Evolutionary conservation across 2,329 filamentous ascomycete genomes (phyloP), one percentile per base, ranked within the genome.

Genomic region (Chaetothyriales sp.): DNA sequence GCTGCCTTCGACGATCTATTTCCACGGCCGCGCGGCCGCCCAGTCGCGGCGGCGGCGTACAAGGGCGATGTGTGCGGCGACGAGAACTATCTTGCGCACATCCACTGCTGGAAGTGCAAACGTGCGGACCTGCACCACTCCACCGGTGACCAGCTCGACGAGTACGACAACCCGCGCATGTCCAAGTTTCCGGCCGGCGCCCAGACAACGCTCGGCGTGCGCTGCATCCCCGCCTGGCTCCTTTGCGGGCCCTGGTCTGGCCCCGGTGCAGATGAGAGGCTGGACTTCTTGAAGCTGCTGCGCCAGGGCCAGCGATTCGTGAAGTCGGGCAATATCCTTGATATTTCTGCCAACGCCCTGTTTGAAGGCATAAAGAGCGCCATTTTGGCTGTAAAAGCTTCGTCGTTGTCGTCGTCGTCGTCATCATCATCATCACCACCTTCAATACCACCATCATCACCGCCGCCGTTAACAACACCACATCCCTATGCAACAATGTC

Each of bases 291-390:
- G 1, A 65, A 68, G 51, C 61, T 64, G 46, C 57, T 71, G 19
- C 66, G 66, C 12, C 47, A 63, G 22, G 59, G 61, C 18, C 60
- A 63, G 51, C 61, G 60, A 0, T 61, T 60, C 20, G 55, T 56
- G 9, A 39, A 48, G 43, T 50, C 50, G 15, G 49, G 57, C 8
- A 36, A 47, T 61, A 46, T 22, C 51, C 10, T 55, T 48, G 55
- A 55, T 22, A 53, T 70, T 7, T 64, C 68, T 2, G 63, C 60
- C 1, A 55, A 59, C 2, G 60, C 61, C 0, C 52, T 70, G 2
- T 66, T 69, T n/a, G 53, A 65, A 25, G 69, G 70, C 7, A 65
- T 73, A 46, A 60, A 61, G 22, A 63, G 60, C 2, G 70, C 70
- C 8, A 64, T 73, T 15, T 39, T 8, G 22, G 22, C 6, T 3